Conservation (phyloP, 2,329 filamentous ascomycete genomes). For the Lojkania enalia region DNA sequence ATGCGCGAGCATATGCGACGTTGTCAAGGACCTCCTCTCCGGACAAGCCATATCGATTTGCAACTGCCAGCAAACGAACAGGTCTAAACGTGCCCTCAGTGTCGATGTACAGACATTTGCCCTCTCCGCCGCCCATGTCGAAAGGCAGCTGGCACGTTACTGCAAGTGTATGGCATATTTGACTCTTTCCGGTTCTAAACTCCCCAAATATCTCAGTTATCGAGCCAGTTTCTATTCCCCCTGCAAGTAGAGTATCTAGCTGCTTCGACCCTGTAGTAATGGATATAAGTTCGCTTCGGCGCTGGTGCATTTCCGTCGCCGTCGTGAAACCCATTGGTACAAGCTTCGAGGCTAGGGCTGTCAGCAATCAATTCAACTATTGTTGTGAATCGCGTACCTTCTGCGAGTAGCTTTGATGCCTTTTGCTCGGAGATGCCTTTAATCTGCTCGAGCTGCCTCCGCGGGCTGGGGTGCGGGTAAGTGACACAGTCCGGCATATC, state of each 20-base stretch:
- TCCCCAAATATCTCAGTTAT: slow-evolving; percentile 98
- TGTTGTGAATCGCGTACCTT: slow-evolving; percentile 62
- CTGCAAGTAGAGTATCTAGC: slow-evolving; percentile 89
- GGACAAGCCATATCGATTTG: slow-evolving; percentile 89
- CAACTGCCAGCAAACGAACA: slow-evolving; percentile 85
- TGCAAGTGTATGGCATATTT: slow-evolving; percentile 97
- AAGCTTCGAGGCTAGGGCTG: slow-evolving; percentile 76
- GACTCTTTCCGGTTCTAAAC: slow-evolving; percentile 96
- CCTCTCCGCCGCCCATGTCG: slow-evolving; percentile 98
- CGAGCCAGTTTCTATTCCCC: slow-evolving; percentile 93
- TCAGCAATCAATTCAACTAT: slow-evolving; percentile 3
- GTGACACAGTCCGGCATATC: slow-evolving; percentile 7
- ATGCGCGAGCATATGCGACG: slow-evolving; percentile 94
- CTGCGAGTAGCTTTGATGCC: slow-evolving; percentile 84
- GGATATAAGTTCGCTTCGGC: slow-evolving; percentile 93
- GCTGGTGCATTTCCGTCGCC: slow-evolving; percentile 97
- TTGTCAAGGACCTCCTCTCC: slow-evolving; percentile 98
- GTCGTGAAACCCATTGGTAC: slow-evolving; percentile 99
- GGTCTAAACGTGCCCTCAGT: slow-evolving; percentile 95
- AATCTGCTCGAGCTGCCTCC: slow-evolving; percentile 84
- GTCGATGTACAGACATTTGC: slow-evolving; percentile 97
- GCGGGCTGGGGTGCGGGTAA: slow-evolving; percentile 56
- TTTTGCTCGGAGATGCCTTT: slow-evolving; percentile 99
- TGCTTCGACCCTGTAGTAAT: slow-evolving; percentile 98
- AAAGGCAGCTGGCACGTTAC: slow-evolving; percentile 98